Conservation (phyloP, 345 rosid genomes). For the Hirschfeldia incana region DNA sequence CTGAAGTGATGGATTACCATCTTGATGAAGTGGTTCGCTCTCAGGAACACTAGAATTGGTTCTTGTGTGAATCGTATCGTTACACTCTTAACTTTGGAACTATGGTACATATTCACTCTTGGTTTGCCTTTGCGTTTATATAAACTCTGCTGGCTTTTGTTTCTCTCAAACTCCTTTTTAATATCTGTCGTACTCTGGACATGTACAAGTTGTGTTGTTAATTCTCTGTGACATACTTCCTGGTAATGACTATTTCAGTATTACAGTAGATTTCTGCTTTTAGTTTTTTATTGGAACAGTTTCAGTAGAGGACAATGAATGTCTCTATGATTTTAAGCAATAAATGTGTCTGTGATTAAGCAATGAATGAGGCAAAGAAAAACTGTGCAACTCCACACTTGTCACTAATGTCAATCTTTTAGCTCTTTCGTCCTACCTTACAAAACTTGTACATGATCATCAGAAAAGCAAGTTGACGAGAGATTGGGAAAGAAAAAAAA, state of each 20-base stretch:
- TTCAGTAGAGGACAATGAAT: not conserved
- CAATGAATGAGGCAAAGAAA: not conserved
- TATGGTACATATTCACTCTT: slow-evolving; percentile 30
- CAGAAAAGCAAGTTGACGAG: not conserved
- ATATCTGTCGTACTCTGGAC: slow-evolving; percentile 26
- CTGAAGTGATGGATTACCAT: slow-evolving; percentile 35
- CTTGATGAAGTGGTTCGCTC: slow-evolving; percentile 31
- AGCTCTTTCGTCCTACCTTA: too few species aligned
- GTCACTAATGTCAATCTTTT: too few species aligned
- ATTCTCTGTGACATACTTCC: slow-evolving; percentile 6
- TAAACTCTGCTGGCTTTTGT: slow-evolving; percentile 25
- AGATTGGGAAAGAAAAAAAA: not conserved
- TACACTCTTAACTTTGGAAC: slow-evolving; percentile 9
- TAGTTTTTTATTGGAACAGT: not conserved
- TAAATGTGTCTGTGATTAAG: not conserved
- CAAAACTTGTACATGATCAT: not conserved
- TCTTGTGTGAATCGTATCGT: slow-evolving; percentile 15
- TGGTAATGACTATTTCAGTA: slow-evolving; percentile 19
- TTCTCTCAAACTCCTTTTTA: not conserved
- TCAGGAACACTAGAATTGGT: slow-evolving; percentile 39
- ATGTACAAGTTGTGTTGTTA: slow-evolving; percentile 30
- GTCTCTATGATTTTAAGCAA: not conserved
- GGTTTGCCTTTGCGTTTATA: not conserved
- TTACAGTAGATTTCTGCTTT: not conserved
- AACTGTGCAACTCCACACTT: too few species aligned